These are phyloP conservation scores for Penicillium decumbens DNA, from an alignment of 2,329 filamentous ascomycete genomes.

Conservation along the genomic window DNA sequence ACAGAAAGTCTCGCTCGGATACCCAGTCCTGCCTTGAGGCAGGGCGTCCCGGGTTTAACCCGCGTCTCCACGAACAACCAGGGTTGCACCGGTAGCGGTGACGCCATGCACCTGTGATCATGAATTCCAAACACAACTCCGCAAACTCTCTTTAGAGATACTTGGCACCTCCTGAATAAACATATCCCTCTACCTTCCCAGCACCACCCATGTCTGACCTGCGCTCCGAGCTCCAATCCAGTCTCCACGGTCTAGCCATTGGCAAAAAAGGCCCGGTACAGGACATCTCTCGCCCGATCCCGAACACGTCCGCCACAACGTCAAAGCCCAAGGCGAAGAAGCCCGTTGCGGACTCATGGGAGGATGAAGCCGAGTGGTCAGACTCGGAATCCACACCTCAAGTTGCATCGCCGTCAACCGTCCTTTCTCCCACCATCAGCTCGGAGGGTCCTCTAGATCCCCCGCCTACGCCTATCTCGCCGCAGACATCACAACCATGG, in stretches of 20 bases:
- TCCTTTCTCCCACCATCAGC: constrained; percentile 26
- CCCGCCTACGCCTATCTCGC: constrained; percentile 63
- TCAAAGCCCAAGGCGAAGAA: constrained; percentile 28
- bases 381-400: constrained; percentile 26
- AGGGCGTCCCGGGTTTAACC: constrained; percentile 11
- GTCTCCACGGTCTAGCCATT: constrained; percentile 30
- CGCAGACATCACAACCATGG: constrained; percentile 35
- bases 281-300: constrained; percentile 25
- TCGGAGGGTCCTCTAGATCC: constrained; percentile 48
- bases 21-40: not conserved
- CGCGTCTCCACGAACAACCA: constrained; percentile 24
- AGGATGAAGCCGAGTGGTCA: constrained; percentile 60
- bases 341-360: constrained; percentile 66
- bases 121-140: constrained; percentile 7
- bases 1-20: not conserved
- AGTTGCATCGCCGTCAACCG: constrained; percentile 23
- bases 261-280: constrained; percentile 27
- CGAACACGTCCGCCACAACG: constrained; percentile 2
- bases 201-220: constrained; percentile 21
- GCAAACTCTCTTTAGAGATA: not conserved
- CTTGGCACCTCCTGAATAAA: not conserved
- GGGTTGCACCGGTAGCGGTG: constrained; percentile 16
- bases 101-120: constrained; percentile 22
- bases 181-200: not conserved
- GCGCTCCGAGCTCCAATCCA: constrained; percentile 29